Evolutionary conservation across 1,284 basidiomycete genomes (phyloP).

Genomic region (Boletus smithii): DNA sequence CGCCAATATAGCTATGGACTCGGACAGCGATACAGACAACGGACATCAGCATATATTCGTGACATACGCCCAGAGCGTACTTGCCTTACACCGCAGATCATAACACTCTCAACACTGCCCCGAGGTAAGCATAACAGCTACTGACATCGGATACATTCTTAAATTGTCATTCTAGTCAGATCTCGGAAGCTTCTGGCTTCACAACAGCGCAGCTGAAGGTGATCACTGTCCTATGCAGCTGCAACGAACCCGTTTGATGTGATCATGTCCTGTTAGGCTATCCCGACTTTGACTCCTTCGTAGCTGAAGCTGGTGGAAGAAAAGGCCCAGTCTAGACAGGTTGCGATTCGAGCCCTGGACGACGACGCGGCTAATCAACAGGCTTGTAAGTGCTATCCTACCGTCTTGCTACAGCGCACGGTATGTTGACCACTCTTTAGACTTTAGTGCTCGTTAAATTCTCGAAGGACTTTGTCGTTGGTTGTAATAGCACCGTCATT

Average conservation of each 20-base stretch:
- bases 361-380: background rate
- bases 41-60: background rate
- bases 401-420: background rate
- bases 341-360: background rate
- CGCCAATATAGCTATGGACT: no score
- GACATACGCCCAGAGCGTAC: background rate
- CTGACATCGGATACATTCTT: background rate
- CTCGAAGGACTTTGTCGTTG: background rate
- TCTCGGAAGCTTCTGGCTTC: background rate
- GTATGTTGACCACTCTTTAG: background rate
- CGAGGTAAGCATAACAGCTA: background rate
- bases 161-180: background rate
- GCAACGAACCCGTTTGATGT: background rate
- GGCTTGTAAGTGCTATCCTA: background rate
- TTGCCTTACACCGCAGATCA: background rate
- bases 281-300: background rate
- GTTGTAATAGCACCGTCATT: background rate
- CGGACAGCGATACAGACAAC: no score
- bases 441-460: conserved; percentile 2
- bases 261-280: background rate
- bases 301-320: background rate
- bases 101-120: background rate
- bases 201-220: background rate
- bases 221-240: background rate
- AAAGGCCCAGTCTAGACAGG: background rate